Base-by-base conservation (phyloP, 1,139 yeast genomes). In the Pichia terricola region DNA sequence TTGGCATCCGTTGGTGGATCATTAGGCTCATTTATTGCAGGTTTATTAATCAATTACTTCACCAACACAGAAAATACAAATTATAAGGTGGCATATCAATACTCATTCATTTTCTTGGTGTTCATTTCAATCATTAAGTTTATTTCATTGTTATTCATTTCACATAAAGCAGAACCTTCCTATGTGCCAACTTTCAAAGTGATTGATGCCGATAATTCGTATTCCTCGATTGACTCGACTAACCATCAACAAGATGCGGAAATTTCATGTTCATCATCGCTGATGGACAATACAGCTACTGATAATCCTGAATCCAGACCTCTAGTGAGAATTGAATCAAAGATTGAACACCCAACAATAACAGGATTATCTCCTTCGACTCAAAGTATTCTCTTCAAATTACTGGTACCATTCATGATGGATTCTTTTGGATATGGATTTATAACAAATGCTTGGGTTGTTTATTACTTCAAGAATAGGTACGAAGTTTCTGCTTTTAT, bases 371-470 rank as follows among this genome's bases (percentile, higher is more conserved):
- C 75, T 1, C 37, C 42, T 3, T 49, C 55, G 22, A 61, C 75
- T 1, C 63, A 57, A 32, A 49, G 57, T 34, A 64, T 67, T 34
- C 61, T 76, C 22, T 62, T 69, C 8, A 64, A 69, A 39, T 60
- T 76, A 11, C 56, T 76, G 33, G 60, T 69, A 36, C 70, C 83
- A 6, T 71, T 81, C 49, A 76, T 86, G 67, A 51, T 77, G 27
- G 96, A 88, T 61, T 85, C 96, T 0, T 70, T 88, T 44, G 96
- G 95, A 0, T 79, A 80, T 49, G 95, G 96, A 0, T 81, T 87
- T 60, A 82, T 86, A 86, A 81, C 95, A 1, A 70, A 80, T 40
- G 83, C 95, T 1, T 88, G 96, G 96, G 73, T 83, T 41, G 86
- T 87, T 32, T 87, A 81, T 58, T 88, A 85, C 62, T 79, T 86